These are phyloP conservation scores for Tolypocladium tundrense DNA, from an alignment of 2,329 filamentous ascomycete species.

Conservation along the genomic window DNA sequence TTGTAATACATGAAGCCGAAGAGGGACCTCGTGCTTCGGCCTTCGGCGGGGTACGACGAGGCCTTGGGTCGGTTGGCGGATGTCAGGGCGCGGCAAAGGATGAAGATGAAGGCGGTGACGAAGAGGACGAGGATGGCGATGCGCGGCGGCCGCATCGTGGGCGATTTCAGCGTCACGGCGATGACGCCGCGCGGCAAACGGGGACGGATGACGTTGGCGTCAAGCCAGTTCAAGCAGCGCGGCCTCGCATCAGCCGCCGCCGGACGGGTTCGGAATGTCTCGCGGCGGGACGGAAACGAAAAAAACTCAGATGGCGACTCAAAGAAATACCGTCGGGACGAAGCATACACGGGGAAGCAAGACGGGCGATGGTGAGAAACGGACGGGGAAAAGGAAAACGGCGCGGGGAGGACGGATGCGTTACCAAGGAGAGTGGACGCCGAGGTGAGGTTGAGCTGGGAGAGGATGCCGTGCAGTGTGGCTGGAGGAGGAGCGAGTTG, in stretches of 20 bases:
- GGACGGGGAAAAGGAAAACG: neutral
- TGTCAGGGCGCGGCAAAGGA: slow-evolving; percentile 41
- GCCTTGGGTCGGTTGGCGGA: slow-evolving; percentile 20
- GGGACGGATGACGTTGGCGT: neutral
- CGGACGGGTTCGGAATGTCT: neutral
- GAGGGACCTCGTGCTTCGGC: slow-evolving; percentile 14
- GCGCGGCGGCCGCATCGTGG: slow-evolving; percentile 43
- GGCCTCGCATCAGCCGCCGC: slow-evolving; percentile 1
- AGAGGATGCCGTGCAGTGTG: neutral
- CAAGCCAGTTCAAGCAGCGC: slow-evolving; percentile 3
- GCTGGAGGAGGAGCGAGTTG: neutral
- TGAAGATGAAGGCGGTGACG: slow-evolving; percentile 41
- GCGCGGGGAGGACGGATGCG: neutral
- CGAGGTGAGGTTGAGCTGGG: neutral
- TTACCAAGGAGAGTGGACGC: neutral
- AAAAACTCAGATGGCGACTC: neutral
- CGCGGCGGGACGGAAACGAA: neutral
- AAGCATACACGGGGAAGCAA: neutral
- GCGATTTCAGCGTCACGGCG: slow-evolving; percentile 1
- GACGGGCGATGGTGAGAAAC: neutral
- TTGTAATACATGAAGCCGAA: slow-evolving; percentile 56
- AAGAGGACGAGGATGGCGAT: slow-evolving; percentile 45
- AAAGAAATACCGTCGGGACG: neutral
- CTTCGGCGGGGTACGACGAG: slow-evolving; percentile 12
- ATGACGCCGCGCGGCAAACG: neutral